phyloP scores from a whole-genome alignment of 768 basidiomycete species.

The Gymnopilus junonius region DNA sequence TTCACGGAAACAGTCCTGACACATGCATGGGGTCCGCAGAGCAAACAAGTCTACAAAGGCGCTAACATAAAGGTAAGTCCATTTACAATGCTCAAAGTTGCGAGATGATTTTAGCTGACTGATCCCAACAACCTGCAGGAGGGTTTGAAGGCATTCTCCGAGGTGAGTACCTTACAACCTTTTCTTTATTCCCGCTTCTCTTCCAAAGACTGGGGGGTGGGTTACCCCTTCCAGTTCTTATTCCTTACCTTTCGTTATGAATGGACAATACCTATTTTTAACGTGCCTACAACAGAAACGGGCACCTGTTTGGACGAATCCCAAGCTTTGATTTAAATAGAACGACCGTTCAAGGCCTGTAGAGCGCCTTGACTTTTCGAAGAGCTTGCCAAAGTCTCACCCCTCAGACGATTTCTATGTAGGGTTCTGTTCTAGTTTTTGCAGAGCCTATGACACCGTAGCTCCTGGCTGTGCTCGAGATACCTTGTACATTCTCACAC shows the following conservation, averaged over 20 bases:
- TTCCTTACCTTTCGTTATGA: background rate
- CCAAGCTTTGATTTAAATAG: slow-evolving; percentile 49
- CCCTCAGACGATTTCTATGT: background rate
- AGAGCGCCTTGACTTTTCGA: background rate
- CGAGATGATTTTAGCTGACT: background rate
- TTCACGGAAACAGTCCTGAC: slow-evolving; percentile 53
- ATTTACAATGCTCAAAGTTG: slow-evolving; percentile 3
- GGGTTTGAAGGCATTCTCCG: slow-evolving; percentile 69
- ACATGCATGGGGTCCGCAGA: slow-evolving; percentile 50
- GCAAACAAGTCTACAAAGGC: slow-evolving; percentile 59
- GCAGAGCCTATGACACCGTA: background rate
- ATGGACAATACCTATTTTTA: background rate
- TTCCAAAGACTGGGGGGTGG: background rate
- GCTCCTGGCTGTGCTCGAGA: background rate
- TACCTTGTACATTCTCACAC: background rate
- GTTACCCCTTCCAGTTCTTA: background rate
- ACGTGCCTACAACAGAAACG: slow-evolving; percentile 33
- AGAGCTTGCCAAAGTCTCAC: background rate
- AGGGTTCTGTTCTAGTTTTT: background rate
- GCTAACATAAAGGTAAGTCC: slow-evolving; percentile 60
- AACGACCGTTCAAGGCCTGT: background rate
- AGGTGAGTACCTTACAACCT: slow-evolving; percentile 45
- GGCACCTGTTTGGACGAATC: slow-evolving; percentile 59
- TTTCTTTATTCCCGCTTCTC: background rate
- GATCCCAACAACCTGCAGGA: slow-evolving; percentile 47